phyloP scores from a whole-genome alignment of 306 rosid genomes.

The Quercus aquifolioides region DNA sequence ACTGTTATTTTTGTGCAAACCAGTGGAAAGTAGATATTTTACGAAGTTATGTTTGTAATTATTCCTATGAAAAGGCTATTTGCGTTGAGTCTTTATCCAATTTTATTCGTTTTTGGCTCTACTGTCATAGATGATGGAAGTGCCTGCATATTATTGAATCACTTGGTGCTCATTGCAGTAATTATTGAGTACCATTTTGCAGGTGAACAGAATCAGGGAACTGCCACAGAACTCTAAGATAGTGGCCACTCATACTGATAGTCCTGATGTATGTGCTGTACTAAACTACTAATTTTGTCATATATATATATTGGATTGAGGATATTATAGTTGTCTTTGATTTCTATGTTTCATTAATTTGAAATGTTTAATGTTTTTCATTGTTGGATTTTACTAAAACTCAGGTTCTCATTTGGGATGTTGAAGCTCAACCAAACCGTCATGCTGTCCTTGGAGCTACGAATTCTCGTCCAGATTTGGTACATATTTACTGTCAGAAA shows the following conservation, averaged over 20 bases:
- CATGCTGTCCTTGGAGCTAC: slow-evolving; percentile 97
- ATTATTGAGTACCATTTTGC: slow-evolving; percentile 23
- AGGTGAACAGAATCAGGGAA: slow-evolving; percentile 99
- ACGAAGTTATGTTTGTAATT: neutral
- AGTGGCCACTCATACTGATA: slow-evolving; percentile 96
- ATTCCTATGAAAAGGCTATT: neutral
- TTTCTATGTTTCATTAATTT: slow-evolving; percentile 16
- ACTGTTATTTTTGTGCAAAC: neutral
- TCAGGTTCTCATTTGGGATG: slow-evolving; percentile 98
- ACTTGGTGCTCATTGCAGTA: slow-evolving; percentile 12
- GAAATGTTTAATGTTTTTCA: neutral
- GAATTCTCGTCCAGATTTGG: slow-evolving; percentile 97
- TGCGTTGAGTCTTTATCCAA: neutral
- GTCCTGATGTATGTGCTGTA: slow-evolving; percentile 78
- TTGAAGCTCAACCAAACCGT: slow-evolving; percentile 94
- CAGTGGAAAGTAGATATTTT: neutral
- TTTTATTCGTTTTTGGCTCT: slow-evolving; percentile 8
- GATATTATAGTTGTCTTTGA: neutral
- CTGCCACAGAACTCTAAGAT: slow-evolving; percentile 89
- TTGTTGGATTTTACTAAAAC: neutral
- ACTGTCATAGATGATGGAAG: neutral
- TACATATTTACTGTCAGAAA: slow-evolving; percentile 19
- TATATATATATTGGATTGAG: neutral
- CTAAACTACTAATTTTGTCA: slow-evolving; percentile 2
- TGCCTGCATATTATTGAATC: neutral